Evolutionary conservation across 2,329 filamentous ascomycete genomes (phyloP), one percentile per base, ranked within the genome.

Genomic region (Magnaporthiopsis rhizophila): DNA sequence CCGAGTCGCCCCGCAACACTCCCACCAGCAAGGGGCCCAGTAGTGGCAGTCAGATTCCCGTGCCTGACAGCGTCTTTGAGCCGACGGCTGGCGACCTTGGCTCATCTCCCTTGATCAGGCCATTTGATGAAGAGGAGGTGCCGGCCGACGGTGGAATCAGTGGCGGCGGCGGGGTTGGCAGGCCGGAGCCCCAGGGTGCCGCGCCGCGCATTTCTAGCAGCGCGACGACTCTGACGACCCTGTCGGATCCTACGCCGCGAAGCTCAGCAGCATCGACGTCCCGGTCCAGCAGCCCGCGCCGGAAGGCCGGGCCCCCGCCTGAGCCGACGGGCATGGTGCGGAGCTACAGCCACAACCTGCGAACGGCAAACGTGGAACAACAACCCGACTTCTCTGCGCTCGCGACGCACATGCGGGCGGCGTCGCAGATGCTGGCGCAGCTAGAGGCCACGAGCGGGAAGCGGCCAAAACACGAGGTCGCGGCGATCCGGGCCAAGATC

Each of bases 371-470:
- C 18, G 61, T 26, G 21, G 77, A 79, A 13, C 89, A 92, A 65
- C 89, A 92, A 72, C 88, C 89, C 1, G 91, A 95, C 71, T 90
- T 94, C 69, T 91, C 89, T 13, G 91, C 91, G 3, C 78, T 95
- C 38, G 91, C 91, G 15, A 93, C 90, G 15, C 91, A 95, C 73
- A 95, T 95, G 90, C 86, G 91, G 26, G 92, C 90, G 4, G 91
- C 91, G 4, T 91, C 91, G 18, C 90, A 93, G 74, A 95, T 95
- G 91, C 80, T 95, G 58, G 89, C 91, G 18, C 91, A 95, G 71
- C 81, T 95, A 12, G 90, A 95, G 65, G 85, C 89, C 2, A 94
- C 89, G 28, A 89, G 89, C 68, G 89, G 90, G 34, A 95, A 94
- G 75, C 82, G 91, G 45, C 91, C 91, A 1, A 89, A 85, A 72